Evolutionary conservation across 2,329 filamentous ascomycete species (phyloP), one percentile per base, ranked within the genome.

Genomic region (Thielaviopsis musarum): DNA sequence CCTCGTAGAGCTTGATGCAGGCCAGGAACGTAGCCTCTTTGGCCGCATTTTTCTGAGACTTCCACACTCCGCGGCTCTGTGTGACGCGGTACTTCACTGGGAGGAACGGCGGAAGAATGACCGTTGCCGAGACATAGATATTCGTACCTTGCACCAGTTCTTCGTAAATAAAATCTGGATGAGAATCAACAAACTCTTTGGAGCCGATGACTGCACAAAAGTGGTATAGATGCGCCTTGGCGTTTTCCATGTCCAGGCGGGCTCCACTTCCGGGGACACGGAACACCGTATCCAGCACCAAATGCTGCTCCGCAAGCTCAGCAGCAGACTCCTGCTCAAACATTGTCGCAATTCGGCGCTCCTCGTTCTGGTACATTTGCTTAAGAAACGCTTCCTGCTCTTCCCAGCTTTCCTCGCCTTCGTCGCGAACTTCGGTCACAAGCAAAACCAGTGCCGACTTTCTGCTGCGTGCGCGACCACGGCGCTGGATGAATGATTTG

Each of bases 21-120:
- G 90, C 87, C 66, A 88, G 80, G 62, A 95, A 93, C 0, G 88
- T 86, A 0, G 85, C 88, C 69, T 96, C 91, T 66, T 86, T 88
- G 64, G 76, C 82, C 0, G 90, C 89, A 64, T 81, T 82, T 60
- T 76, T 79, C 66, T 93, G 84, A 0, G 83, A 87, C 12, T 64
- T 69, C 90, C 90, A 96, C n/a, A 68, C 63, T 41, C 67, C 63
- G 28, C 69, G 68, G 57, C 84, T 80, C 22, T 70, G 65, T 0
- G 78, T 74, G 48, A 70, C 72, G 17, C 86, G 80, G 10, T 89
- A 69, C 13, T 76, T 69, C 3, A 76, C 72, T n/a, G 87, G 78
- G 0, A 97, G 73, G 3, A 80, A 84, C 3, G 78, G 75, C 0
- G 91, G 91, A 2, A 97, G 74, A 1, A 80, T 74, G 0, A 95